Conservation (phyloP, 495 filamentous ascomycete genomes). For the Oidiodendron maius region DNA sequence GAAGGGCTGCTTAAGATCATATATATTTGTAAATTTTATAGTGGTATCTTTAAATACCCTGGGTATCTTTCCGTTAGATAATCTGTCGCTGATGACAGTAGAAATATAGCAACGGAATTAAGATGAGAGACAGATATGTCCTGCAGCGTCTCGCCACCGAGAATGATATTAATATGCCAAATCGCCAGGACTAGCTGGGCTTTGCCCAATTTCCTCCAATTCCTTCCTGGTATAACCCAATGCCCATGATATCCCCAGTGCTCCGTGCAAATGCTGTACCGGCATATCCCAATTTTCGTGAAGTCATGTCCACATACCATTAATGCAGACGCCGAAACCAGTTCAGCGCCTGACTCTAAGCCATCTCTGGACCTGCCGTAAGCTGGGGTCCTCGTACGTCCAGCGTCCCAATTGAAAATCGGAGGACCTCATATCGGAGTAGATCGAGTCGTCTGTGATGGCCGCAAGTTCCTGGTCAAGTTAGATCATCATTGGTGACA, state of each 20-base stretch:
- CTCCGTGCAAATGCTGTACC: slow-evolving; percentile 4
- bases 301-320: not conserved
- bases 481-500: no score
- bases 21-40: not conserved
- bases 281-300: not conserved
- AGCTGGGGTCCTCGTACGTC: slow-evolving; percentile 64
- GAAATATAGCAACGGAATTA: not conserved
- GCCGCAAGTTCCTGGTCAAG: slow-evolving; percentile 55
- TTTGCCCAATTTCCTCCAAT: slow-evolving; percentile 3
- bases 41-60: not conserved
- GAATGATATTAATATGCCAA: not conserved
- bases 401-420: slow-evolving; percentile 66
- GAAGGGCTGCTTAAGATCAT: not conserved
- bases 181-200: slow-evolving; percentile 1
- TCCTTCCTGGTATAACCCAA: not conserved
- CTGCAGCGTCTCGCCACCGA: not conserved
- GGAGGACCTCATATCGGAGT: slow-evolving; percentile 55
- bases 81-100: not conserved
- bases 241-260: not conserved
- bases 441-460: slow-evolving; percentile 62
- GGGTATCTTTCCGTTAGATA: not conserved
- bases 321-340: slow-evolving; percentile 2
- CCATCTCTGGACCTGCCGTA: slow-evolving; percentile 45
- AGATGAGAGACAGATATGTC: not conserved
- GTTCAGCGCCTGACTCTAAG: slow-evolving; percentile 35